Base-by-base conservation (phyloP, 495 filamentous ascomycete species). In the Lasiosphaeris hirsuta region DNA sequence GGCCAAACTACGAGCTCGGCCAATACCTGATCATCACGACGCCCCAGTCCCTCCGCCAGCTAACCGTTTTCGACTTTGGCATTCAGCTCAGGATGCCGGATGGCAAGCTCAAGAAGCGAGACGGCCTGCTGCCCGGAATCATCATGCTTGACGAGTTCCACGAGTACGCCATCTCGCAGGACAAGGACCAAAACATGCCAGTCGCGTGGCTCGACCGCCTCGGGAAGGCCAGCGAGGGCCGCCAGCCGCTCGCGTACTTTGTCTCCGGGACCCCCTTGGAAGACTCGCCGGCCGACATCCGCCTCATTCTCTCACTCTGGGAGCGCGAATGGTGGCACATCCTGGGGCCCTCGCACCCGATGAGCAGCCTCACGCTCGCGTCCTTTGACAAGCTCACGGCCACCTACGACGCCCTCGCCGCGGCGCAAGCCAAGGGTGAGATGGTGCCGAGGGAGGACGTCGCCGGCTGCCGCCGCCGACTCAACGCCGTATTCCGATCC, bases 131-230 rank as follows among this genome's bases (percentile, higher is more conserved):
- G 10, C 63, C 66, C 3, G 63, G 63, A 3, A 42, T 63, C n/a
- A 48, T 69, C 10, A 36, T 69, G 49, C 49, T 66, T 37, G 66
- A 69, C 51, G 66, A 69, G 57, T 69, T 64, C 52, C 63, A 69
- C 59, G 60, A 69, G 56, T 64, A 66, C 42, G 52, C 51, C 11
- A 14, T 15, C 10, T 8, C 36, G 10, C 10, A 2, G 39, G 33
- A 18, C 39, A 14, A n/a, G 9, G 35, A 47, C 10, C 48, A 48
- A 8, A 56, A n/a, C 46, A 33, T n/a, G 4, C 43, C 35, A 0
- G 14, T 57, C n/a, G 33, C 35, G 10, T 69, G 66, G 63, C 59
- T 69, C n/a, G 44, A 63, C 46, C 39, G 55, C 10, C 42, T 66
- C 14, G 62, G 62, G 54, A 41, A 19, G 34, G 45, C 43, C 30